Base-by-base conservation (phyloP, 176 grass and related monocot species). In the Dendrocalamus sinicus region DNA sequence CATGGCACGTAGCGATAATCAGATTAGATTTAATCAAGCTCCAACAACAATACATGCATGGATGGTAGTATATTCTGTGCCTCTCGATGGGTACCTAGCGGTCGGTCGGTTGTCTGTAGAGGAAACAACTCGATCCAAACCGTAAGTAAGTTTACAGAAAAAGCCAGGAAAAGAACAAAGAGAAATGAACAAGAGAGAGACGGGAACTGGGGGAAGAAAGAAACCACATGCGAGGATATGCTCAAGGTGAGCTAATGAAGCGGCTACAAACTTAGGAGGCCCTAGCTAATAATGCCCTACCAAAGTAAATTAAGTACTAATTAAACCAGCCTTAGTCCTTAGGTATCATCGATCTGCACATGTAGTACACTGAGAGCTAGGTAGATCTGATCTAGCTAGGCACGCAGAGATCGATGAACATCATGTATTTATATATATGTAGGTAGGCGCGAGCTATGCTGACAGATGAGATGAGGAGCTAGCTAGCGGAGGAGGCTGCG, bases 21-120 rank as follows among this genome's bases (percentile, higher is more conserved):
- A 74, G 12, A 57, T 13, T 7, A 35, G 12, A 81, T 87, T 24
- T 12, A 9, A 72, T 35, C 59, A 24, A 67, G 39, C 59, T 16
- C 50, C 13, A 46, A 16, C 40, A 17, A 1, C 12, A 16, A 44
- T 53, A 84, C 59, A 83, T 37, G 32, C 57, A n/a, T 73, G 58
- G 71, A 70, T 81, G 26, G 8, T 12, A 63, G 55, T 63, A 64
- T 75, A 84, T 84, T 12, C 50, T 44, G 66, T 44, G 53, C 28
- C 43, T 37, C 20, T 24, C 57, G 67, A 48, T 75, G 41, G 75
- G 80, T 89, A 91, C 83, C 89, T 82, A 86, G 83, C 76, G 88
- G 91, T 92, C 69, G 90, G 96, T 89, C 84, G 91, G 96, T 98
- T 95, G 93, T 92, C 91, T 86, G 74, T 68, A 61, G 63, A 54